Evolutionary conservation across 2,329 filamentous ascomycete species (phyloP), one percentile per base, ranked within the genome.

Genomic region (Drechslerella coelobrocha): DNA sequence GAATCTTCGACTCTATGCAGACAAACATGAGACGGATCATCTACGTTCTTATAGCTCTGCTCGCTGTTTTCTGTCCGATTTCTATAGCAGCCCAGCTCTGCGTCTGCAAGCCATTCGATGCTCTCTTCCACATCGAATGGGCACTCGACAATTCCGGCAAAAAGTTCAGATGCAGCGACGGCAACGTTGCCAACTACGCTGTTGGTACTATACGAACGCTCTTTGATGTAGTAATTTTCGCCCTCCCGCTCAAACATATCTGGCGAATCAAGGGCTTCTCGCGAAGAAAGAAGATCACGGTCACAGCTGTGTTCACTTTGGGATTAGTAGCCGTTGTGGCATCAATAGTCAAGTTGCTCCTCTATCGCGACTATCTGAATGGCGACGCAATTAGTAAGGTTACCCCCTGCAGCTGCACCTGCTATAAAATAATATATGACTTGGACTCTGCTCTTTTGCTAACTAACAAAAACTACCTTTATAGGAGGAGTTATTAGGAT

Each of bases 1-100:
- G 59, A 21, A 54, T 61, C 27, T 61, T 61, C 27, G 59, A 61
- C 27, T 61, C 59, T 21, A 21, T 61, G 23, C 59, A 61, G 54
- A 61, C 59, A 47, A 41, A 26, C 9, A 61, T 54, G 59, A 43
- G 59, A 24, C 59, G 14, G 5, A 39, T 61, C 19, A 27, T 61
- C 24, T 54, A 61, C 21, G 23, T 47, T 26, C 21, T 54, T 2
- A 61, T 61, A 1, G 14, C 26, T 7, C 12, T 53, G 7, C 48
- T 61, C 19, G 37, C 48, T 4, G 8, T 61, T 1, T 61, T 61
- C n/a, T 61, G 59, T 45, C 59, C 59, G 9, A 54, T 61, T 8
- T 61, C 59, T 6, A 31, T 61, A 1, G 12, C 45, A 9, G 48
- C 47, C 24, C 47, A 54, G 12, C 31, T 61, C 21, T 37, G 17